Evolutionary conservation across 148 eudicot species (phyloP), one percentile per base, ranked within the genome.

Genomic region (Rhododendron mucronatum): DNA sequence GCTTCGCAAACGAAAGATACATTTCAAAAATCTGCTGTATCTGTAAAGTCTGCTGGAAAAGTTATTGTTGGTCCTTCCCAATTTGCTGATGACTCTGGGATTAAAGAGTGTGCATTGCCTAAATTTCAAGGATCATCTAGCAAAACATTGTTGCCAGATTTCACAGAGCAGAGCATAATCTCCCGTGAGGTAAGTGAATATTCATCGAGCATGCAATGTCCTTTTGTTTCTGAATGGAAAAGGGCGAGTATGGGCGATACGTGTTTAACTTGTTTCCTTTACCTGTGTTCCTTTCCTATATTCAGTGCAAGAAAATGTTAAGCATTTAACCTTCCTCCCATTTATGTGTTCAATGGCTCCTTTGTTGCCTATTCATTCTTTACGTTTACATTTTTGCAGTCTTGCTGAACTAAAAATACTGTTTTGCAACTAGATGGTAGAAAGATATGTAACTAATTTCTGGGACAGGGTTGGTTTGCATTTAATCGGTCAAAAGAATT

Each of bases 171-270:
- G 59, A 89, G 88, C 78, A 47, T 86, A 57, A 81, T 84, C 84
- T 85, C 90, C 86, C 86, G 88, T 23, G 93, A 94, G 98, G 99
- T 96, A 91, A 74, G 74, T 85, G 80, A 69, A 65, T 77, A 15
- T 65, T 63, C 23, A 65, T 65, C 3, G 61, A 50, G n/a, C 50
- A 21, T 37, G n/a, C 35, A 13, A 37, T 15, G 73, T 55, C 51
- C 82, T 53, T 55, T 13, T 53, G 67, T 33, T 84, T 77, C 55
- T 84, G 21, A 28, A 39, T 18, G 3, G 48, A 48, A 26, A 69
- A 41, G 37, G 20, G n/a, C 45, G 30, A 83, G 35, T 73, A 15
- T 48, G 65, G 47, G 35, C 44, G 21, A 63, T 61, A 51, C 3
- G 39, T 16, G n/a, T 83, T n/a, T 55, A 18, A n/a, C 12, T 16